Conservation (phyloP, 164 flowering plant genomes). For the Kalanchoe fedtschenkoi region DNA sequence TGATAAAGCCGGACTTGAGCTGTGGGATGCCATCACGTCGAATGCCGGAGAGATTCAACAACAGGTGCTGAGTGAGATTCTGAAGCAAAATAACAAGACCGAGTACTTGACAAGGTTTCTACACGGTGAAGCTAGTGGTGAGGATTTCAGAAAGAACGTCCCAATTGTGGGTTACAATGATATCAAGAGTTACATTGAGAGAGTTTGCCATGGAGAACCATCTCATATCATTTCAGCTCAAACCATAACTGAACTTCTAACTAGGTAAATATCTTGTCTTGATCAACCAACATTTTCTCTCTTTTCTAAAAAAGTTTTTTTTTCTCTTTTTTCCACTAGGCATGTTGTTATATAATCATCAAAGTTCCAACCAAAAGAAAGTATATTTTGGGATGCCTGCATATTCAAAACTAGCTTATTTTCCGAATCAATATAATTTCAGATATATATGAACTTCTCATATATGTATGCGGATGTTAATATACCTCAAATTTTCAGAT, state of each 20-base stretch:
- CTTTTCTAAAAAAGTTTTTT: neutral
- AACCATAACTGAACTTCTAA: conserved; percentile 47
- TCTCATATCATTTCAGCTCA: conserved; percentile 39
- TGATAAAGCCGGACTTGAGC: conserved; percentile 29
- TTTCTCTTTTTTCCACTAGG: neutral
- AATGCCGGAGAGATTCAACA: conserved; percentile 32
- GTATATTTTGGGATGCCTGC: too few relatives aligned
- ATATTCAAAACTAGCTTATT: too few relatives aligned
- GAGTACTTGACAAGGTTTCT: conserved; percentile 39
- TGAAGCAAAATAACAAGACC: conserved; percentile 31
- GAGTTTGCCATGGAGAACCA: conserved; percentile 51
- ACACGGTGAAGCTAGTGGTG: conserved; percentile 17
- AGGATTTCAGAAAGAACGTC: conserved; percentile 35
- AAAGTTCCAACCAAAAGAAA: too few relatives aligned
- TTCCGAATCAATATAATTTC: too few relatives aligned
- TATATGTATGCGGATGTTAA: too few relatives aligned
- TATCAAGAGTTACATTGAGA: conserved; percentile 45
- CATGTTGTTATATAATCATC: neutral
- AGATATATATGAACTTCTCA: too few relatives aligned
- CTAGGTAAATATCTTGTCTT: conserved; percentile 25
- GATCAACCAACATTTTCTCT: neutral
- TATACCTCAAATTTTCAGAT: neutral
- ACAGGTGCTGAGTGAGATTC: conserved; percentile 33
- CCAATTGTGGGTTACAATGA: conserved; percentile 55
- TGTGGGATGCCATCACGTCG: conserved; percentile 39